phyloP scores from a whole-genome alignment of 176 grass and related monocot genomes.

The barley (Hordeum vulgare) region DNA sequence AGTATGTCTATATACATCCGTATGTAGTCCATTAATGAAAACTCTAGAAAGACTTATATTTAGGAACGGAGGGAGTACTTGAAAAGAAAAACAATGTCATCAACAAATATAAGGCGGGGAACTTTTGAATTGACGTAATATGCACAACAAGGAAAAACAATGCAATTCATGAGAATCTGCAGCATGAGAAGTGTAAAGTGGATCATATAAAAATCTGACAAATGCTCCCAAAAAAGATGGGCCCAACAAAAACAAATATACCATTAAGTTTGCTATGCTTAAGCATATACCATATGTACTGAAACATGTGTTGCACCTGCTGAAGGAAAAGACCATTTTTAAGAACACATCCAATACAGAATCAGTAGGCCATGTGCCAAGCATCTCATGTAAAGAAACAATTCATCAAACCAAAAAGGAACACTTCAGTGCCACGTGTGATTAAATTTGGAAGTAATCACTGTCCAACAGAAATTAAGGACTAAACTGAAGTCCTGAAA shows the following conservation, averaged over 20 bases:
- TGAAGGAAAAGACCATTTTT: not conserved
- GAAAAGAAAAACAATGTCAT: not conserved
- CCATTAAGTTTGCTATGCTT: not conserved
- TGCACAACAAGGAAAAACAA: not conserved
- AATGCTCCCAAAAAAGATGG: not conserved
- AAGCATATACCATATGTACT: not conserved
- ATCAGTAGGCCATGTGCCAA: not conserved
- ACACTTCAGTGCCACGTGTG: not conserved
- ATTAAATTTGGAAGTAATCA: not conserved
- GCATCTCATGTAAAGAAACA: not conserved
- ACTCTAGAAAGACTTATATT: too few species aligned
- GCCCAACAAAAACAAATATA: not conserved
- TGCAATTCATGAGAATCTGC: not conserved
- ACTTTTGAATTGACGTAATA: not conserved
- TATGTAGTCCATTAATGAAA: too few species aligned
- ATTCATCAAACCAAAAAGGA: not conserved
- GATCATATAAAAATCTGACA: not conserved
- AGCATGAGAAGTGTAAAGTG: not conserved
- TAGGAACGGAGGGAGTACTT: too few species aligned
- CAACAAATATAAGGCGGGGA: not conserved
- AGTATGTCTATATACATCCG: too few species aligned
- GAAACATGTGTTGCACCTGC: not conserved
- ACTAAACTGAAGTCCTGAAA: not conserved
- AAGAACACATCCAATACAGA: not conserved
- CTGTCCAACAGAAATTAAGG: not conserved